Conservation (phyloP, 805 yeast genomes). For the Kuraishia hungarica region DNA sequence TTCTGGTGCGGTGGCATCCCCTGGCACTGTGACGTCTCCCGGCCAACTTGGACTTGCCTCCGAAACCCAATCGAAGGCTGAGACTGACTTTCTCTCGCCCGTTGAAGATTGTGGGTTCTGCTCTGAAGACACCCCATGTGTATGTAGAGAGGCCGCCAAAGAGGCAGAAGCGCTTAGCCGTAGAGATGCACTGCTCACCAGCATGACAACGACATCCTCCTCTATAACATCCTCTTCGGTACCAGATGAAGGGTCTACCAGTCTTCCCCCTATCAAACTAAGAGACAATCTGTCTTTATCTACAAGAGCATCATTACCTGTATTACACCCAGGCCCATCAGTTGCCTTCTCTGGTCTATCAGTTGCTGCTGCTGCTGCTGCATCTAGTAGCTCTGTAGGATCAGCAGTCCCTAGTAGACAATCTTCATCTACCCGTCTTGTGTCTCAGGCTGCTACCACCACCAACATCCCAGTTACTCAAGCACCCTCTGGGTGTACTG, state of each 20-base stretch:
- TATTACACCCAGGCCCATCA: slow-evolving; percentile 57
- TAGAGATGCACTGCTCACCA: slow-evolving; percentile 7
- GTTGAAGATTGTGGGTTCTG: slow-evolving; percentile 89
- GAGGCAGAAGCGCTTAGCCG: slow-evolving; percentile 33
- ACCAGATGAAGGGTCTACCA: slow-evolving; percentile 6
- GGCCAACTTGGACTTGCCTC: not conserved
- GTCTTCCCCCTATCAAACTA: slow-evolving; percentile 7
- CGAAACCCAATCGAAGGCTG: slow-evolving; percentile 8
- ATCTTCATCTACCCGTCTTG: not conserved
- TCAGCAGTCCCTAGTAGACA: not conserved
- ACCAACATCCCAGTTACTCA: not conserved
- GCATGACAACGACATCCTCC: slow-evolving; percentile 7
- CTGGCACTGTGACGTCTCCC: not conserved
- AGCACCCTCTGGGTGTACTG: slow-evolving; percentile 50
- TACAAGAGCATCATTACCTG: slow-evolving; percentile 38
- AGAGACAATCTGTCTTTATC: slow-evolving; percentile 8
- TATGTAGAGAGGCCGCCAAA: slow-evolving; percentile 72
- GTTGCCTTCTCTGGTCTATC: slow-evolving; percentile 29
- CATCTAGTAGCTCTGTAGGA: not conserved
- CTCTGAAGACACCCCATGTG: slow-evolving; percentile 85
- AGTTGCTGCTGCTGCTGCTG: slow-evolving; percentile 2
- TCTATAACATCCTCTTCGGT: not conserved
- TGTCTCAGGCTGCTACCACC: not conserved
- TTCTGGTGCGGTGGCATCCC: no score
- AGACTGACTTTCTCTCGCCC: slow-evolving; percentile 12